phyloP scores from a whole-genome alignment of 1,284 basidiomycete genomes.

The Cutaneotrichosporon sp. region DNA sequence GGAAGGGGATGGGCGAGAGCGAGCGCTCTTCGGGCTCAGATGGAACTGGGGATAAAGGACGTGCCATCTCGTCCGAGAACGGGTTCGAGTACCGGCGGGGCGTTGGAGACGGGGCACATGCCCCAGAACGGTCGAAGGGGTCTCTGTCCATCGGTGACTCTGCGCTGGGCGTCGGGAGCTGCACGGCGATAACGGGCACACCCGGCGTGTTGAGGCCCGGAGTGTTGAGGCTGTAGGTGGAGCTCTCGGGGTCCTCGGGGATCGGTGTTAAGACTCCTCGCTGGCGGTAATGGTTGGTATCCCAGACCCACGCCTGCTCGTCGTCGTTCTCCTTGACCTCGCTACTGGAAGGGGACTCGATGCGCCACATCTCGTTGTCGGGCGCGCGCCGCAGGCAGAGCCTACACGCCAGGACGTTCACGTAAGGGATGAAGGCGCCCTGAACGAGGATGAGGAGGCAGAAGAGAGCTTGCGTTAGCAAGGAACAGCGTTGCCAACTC shows the following conservation, averaged over 20 bases:
- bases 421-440: neutral
- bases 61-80: neutral
- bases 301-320: neutral
- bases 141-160: neutral
- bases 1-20: neutral
- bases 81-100: neutral
- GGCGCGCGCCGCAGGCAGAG: neutral
- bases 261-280: neutral
- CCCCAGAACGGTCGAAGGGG: neutral
- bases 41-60: neutral
- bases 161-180: neutral
- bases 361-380: neutral
- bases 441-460: slow-evolving; percentile 1
- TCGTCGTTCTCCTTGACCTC: neutral
- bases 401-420: neutral
- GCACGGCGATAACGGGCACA: neutral
- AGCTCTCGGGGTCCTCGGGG: neutral
- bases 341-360: neutral
- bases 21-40: neutral
- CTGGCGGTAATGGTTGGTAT: neutral
- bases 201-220: too few species aligned
- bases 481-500: neutral
- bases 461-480: neutral
- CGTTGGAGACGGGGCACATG: neutral
- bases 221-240: neutral